phyloP scores from a whole-genome alignment of 1,139 yeast species.

The Diutina neorugosa region DNA sequence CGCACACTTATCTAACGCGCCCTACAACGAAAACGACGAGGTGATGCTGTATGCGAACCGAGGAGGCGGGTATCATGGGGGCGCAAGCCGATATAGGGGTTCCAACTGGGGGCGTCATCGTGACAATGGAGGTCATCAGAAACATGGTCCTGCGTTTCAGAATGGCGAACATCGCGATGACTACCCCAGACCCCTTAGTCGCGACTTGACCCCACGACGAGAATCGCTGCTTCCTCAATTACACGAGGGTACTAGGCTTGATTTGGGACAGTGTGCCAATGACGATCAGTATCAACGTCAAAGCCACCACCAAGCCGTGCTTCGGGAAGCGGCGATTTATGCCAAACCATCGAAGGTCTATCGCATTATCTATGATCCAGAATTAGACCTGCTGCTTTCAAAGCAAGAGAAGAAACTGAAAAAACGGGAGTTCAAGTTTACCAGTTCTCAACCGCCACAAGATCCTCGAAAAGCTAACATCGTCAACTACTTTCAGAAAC shows the following conservation, averaged over 20 bases:
- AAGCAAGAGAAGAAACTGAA: slow-evolving; percentile 25
- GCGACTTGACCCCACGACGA: neutral
- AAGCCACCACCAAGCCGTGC: slow-evolving; percentile 18
- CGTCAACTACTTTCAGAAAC: slow-evolving; percentile 24
- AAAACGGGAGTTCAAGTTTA: slow-evolving; percentile 24
- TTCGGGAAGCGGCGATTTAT: slow-evolving; percentile 8
- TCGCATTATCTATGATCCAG: slow-evolving; percentile 50
- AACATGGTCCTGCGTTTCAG: neutral
- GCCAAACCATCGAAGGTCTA: slow-evolving; percentile 21
- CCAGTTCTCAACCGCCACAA: slow-evolving; percentile 11
- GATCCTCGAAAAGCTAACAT: slow-evolving; percentile 27
- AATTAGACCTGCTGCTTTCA: slow-evolving; percentile 15
- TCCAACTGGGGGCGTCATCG: neutral
- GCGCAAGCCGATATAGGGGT: neutral
- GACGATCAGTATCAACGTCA: slow-evolving; percentile 22
- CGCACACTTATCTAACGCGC: neutral
- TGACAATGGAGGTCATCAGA: neutral
- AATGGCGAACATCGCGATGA: neutral
- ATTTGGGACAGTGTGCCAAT: neutral
- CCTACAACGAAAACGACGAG: neutral
- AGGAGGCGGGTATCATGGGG: neutral
- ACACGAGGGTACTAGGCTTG: neutral
- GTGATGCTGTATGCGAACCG: neutral
- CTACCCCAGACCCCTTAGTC: neutral
- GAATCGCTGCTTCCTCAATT: neutral